These are phyloP conservation scores for Claviceps pazoutovae DNA, from an alignment of 2,329 filamentous ascomycete species.

Conservation along the genomic window DNA sequence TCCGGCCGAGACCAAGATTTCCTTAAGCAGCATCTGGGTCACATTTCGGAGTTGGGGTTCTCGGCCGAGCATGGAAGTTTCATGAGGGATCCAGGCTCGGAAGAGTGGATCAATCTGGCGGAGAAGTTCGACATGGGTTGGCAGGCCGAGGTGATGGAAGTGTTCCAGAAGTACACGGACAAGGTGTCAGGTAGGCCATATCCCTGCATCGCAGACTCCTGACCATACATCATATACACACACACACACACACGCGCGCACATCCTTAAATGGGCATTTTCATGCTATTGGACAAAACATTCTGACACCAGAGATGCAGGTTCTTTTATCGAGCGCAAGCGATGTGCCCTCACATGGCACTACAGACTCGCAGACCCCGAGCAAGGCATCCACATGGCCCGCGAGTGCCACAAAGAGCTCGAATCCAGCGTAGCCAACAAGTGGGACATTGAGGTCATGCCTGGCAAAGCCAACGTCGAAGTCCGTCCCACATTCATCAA, in stretches of 20 bases:
- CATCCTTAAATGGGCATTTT: neutral
- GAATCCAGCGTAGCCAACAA: conserved; percentile 60
- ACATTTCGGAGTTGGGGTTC: conserved; percentile 78
- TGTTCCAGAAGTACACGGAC: conserved; percentile 83
- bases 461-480: conserved; percentile 91
- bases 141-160: conserved; percentile 70
- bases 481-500: conserved; percentile 96
- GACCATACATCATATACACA: conserved; percentile 4
- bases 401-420: conserved; percentile 69
- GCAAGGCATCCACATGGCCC: conserved; percentile 65
- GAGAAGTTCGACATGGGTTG: conserved; percentile 82
- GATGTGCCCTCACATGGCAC: conserved; percentile 92
- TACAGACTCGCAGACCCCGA: conserved; percentile 86
- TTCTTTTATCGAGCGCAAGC: conserved; percentile 87
- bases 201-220: no score
- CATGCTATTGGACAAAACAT: neutral
- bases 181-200: conserved; percentile 55
- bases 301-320: conserved; percentile 29
- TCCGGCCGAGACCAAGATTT: conserved; percentile 89
- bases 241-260: neutral
- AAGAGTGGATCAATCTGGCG: conserved; percentile 78
- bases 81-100: conserved; percentile 63
- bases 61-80: conserved; percentile 96
- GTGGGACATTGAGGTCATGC: conserved; percentile 93
- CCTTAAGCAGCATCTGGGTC: conserved; percentile 79